phyloP scores from a whole-genome alignment of 441 rosid genomes.

The Eutrema salsugineum region DNA sequence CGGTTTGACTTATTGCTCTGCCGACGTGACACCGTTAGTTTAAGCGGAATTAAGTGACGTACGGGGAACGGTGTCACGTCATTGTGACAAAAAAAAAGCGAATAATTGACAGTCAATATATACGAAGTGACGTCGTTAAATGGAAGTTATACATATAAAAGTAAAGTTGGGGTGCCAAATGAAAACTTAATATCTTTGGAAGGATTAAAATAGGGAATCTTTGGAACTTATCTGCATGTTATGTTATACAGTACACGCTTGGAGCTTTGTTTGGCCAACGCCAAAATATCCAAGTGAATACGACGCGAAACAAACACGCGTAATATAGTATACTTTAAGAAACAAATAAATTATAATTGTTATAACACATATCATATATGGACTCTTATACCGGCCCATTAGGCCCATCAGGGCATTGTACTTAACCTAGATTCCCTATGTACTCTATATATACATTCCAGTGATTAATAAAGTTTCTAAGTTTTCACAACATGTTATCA shows the following conservation, averaged over 20 bases:
- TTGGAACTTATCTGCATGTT: background rate
- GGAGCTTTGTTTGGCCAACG: background rate
- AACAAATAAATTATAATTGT: too few species aligned
- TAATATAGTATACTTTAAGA: too few species aligned
- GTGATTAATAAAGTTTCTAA: too few species aligned
- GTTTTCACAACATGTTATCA: too few species aligned
- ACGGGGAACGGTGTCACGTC: conserved; percentile 15
- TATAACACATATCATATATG: too few species aligned
- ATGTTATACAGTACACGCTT: background rate
- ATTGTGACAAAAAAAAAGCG: background rate
- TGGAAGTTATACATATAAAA: background rate
- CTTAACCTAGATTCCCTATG: too few species aligned
- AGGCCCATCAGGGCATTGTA: too few species aligned
- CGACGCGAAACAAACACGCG: background rate
- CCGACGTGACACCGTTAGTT: conserved; percentile 11
- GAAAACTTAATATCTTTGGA: background rate
- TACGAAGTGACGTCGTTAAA: conserved; percentile 8
- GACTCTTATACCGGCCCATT: too few species aligned
- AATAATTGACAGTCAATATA: background rate
- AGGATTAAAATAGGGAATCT: background rate
- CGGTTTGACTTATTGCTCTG: background rate
- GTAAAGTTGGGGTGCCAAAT: background rate
- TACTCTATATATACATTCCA: too few species aligned
- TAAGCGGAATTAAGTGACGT: conserved; percentile 41
- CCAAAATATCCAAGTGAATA: background rate